These are phyloP conservation scores for Podospora conica DNA, from an alignment of 495 filamentous ascomycete genomes.

Conservation along the genomic window DNA sequence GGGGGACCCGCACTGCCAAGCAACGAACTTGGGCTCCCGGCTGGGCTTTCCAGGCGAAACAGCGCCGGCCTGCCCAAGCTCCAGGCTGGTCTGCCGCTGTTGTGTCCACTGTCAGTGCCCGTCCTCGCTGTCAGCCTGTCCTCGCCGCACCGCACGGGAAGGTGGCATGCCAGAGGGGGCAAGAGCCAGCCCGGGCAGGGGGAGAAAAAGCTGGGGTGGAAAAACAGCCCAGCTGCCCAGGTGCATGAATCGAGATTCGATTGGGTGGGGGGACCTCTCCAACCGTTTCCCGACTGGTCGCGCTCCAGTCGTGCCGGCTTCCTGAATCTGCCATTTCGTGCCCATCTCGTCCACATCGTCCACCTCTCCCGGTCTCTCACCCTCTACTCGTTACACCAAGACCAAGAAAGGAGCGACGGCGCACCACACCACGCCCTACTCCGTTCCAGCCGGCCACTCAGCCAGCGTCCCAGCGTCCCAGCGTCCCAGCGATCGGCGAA, in stretches of 20 bases:
- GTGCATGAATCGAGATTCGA: neutral
- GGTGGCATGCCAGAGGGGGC: neutral
- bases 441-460: neutral
- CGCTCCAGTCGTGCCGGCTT: slow-evolving; percentile 1
- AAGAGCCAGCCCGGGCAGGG: neutral
- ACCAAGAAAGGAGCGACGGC: neutral
- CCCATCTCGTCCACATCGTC: neutral
- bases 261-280: neutral
- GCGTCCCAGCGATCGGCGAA: neutral
- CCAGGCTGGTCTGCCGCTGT: neutral
- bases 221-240: too few relatives aligned
- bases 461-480: neutral
- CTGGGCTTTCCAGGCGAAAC: neutral
- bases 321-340: neutral
- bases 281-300: slow-evolving; percentile 11
- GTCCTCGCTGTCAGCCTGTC: neutral
- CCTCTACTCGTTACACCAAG: neutral
- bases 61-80: neutral
- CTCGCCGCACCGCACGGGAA: neutral
- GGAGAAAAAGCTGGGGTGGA: slow-evolving; percentile 1
- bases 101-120: neutral
- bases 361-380: neutral
- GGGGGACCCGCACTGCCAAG: neutral
- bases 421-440: neutral
- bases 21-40: neutral